These are phyloP conservation scores for Ogataea hybrid DNA, from an alignment of 1,139 yeast species.

Conservation along the genomic window DNA sequence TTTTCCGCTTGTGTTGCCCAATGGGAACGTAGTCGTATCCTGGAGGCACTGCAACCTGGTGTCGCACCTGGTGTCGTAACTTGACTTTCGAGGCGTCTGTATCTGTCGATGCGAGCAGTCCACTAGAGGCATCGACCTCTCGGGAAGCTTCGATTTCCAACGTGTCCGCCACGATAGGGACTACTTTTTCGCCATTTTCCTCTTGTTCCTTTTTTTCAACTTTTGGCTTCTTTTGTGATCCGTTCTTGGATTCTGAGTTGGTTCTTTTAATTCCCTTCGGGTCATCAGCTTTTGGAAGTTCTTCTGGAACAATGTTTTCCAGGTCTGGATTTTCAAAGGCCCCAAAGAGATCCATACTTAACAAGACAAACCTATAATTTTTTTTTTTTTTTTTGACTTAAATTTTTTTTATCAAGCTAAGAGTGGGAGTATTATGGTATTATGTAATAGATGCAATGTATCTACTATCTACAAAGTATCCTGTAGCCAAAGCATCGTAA, in stretches of 20 bases:
- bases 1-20: constrained; percentile 70
- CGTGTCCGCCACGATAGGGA: constrained; percentile 82
- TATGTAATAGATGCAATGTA: too few relatives aligned
- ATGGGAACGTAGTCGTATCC: constrained; percentile 85
- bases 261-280: constrained; percentile 10
- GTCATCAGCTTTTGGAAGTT: neutral
- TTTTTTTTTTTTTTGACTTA: neutral
- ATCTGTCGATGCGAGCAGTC: constrained; percentile 44
- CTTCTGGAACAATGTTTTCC: constrained; percentile 7
- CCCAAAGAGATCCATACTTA: constrained; percentile 12
- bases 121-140: constrained; percentile 79
- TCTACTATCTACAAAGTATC: too few relatives aligned
- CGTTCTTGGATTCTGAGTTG: constrained; percentile 1
- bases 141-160: constrained; percentile 90
- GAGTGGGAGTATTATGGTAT: too few relatives aligned
- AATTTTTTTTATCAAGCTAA: neutral
- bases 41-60: constrained; percentile 96
- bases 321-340: constrained; percentile 14
- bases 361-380: neutral
- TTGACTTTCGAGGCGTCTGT: constrained; percentile 42
- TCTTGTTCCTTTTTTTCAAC: constrained; percentile 29
- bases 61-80: constrained; percentile 90
- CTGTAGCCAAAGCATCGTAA: too few relatives aligned
- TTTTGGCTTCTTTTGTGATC: constrained; percentile 16
- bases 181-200: constrained; percentile 33